These are phyloP conservation scores for Candida sphagnicola DNA, from an alignment of 805 yeast genomes.

Conservation along the genomic window DNA sequence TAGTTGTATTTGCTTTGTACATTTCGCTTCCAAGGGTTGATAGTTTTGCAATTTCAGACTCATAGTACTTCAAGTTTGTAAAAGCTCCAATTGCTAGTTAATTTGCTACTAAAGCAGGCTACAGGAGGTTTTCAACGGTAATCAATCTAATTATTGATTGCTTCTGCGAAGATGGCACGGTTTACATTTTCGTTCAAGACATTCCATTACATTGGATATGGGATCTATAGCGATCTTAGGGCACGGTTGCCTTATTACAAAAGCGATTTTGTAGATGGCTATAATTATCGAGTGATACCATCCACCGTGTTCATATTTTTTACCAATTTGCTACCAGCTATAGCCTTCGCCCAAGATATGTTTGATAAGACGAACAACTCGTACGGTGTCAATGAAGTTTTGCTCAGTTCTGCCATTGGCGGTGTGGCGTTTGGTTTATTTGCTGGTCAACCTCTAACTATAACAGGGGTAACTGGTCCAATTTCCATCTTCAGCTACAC, in stretches of 20 bases:
- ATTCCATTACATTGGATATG: constrained; percentile 34
- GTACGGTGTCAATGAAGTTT: constrained; percentile 89
- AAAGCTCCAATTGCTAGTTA: too few species aligned
- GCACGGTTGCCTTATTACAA: constrained; percentile 60
- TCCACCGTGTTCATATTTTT: constrained; percentile 79
- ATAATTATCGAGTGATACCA: constrained; percentile 84
- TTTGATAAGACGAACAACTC: constrained; percentile 83
- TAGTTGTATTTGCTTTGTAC: too few species aligned
- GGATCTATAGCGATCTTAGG: constrained; percentile 50
- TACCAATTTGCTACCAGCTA: constrained; percentile 87
- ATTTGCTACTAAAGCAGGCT: too few species aligned
- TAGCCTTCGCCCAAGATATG: constrained; percentile 97
- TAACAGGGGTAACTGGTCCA: constrained; percentile 98
- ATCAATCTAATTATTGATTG: too few species aligned
- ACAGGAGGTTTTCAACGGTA: too few species aligned
- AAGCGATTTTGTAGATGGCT: constrained; percentile 80
- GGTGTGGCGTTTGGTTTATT: constrained; percentile 85
- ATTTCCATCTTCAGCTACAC: constrained; percentile 90
- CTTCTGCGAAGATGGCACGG: too few species aligned
- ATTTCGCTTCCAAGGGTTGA: too few species aligned
- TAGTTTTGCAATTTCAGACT: too few species aligned
- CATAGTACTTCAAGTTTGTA: too few species aligned
- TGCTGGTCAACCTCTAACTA: constrained; percentile 88
- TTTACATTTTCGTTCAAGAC: neutral
- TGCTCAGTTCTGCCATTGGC: constrained; percentile 79